These are phyloP conservation scores for Aspergillus nomiae DNA, from an alignment of 2,329 filamentous ascomycete genomes.

Conservation along the genomic window DNA sequence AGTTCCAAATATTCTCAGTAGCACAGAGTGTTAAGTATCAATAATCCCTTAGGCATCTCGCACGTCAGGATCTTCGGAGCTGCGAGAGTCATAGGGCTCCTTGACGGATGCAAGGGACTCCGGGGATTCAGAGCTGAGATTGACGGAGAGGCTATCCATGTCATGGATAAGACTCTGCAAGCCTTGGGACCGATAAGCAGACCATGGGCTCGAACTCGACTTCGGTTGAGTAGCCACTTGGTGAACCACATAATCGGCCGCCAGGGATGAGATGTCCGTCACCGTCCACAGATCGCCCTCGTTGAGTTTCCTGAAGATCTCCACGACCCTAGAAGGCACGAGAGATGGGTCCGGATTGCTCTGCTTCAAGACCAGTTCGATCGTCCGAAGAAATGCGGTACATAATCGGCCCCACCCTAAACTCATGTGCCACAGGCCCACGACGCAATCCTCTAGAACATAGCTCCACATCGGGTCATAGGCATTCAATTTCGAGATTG, in stretches of 20 bases:
- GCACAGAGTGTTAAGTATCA: background rate
- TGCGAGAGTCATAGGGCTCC: background rate
- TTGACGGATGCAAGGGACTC: background rate
- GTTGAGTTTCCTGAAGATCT: slow-evolving; percentile 20
- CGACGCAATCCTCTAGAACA: slow-evolving; percentile 24
- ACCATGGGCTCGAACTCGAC: background rate
- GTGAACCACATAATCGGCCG: slow-evolving; percentile 26
- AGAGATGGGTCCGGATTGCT: slow-evolving; percentile 13
- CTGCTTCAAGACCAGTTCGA: slow-evolving; percentile 21
- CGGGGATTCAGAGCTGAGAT: background rate
- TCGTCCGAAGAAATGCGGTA: slow-evolving; percentile 27
- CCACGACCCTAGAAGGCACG: slow-evolving; percentile 18
- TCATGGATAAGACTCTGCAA: slow-evolving; percentile 13
- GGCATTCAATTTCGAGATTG: slow-evolving; percentile 17
- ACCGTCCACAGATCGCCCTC: slow-evolving; percentile 19
- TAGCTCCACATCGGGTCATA: slow-evolving; percentile 22
- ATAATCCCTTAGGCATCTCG: background rate
- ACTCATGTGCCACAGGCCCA: slow-evolving; percentile 29
- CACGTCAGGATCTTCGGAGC: background rate
- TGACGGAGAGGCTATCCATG: slow-evolving; percentile 13
- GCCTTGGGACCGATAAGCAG: slow-evolving; percentile 5
- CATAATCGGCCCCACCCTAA: slow-evolving; percentile 27
- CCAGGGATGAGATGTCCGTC: slow-evolving; percentile 20
- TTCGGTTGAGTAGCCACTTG: slow-evolving; percentile 4
- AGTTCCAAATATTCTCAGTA: background rate